Conservation (phyloP, 306 rosid species). For the Psophocarpus tetragonolobus region DNA sequence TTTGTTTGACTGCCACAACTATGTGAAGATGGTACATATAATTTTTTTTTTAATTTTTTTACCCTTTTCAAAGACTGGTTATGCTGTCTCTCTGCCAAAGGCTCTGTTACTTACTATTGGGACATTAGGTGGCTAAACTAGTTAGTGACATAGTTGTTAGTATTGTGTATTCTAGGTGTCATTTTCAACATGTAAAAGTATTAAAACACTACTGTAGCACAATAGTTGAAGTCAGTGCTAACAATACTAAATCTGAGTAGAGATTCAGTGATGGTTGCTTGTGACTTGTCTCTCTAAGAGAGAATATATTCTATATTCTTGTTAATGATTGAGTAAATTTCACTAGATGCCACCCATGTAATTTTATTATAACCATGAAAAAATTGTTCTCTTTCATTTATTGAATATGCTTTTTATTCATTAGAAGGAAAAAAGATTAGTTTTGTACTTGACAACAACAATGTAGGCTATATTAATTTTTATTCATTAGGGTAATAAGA, state of each 20-base stretch:
- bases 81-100: neutral
- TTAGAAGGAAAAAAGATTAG: neutral
- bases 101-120: constrained; percentile 14
- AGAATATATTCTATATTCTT: neutral
- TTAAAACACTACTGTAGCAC: neutral
- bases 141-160: neutral
- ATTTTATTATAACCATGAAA: neutral
- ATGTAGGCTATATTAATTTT: constrained; percentile 21
- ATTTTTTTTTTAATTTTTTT: neutral
- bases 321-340: constrained; percentile 21
- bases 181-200: neutral
- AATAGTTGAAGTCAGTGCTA: neutral
- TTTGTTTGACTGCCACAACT: constrained; percentile 87
- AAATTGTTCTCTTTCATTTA: neutral
- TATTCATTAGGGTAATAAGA: constrained; percentile 27
- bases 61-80: constrained; percentile 20
- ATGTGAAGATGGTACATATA: constrained; percentile 83
- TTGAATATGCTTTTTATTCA: neutral
- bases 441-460: neutral
- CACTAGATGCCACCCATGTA: neutral
- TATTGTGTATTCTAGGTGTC: neutral
- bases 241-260: neutral
- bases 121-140: neutral
- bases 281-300: constrained; percentile 17
- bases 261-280: constrained; percentile 3